A percentile compares a stretch with the other conserved stretches of the same genome.
Conservation (phyloP, 805 yeast species). For the Hanseniaspora vineae region DNA sequence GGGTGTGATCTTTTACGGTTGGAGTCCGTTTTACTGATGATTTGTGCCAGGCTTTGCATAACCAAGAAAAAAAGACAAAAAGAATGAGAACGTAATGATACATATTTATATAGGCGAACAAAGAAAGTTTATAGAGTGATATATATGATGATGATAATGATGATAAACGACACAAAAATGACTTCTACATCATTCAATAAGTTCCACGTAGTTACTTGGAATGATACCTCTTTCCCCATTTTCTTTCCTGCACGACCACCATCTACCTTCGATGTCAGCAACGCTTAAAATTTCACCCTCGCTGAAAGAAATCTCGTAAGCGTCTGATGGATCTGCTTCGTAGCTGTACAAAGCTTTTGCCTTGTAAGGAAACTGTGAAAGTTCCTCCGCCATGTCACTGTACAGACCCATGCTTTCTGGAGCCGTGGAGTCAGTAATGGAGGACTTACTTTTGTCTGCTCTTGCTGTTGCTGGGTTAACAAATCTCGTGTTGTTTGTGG, state of each 20-base stretch:
- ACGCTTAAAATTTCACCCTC: conserved; percentile 89
- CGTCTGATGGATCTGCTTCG: conserved; percentile 84
- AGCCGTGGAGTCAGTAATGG: conserved; percentile 13
- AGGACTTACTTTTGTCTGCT: not conserved
- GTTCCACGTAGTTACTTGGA: conserved; percentile 86
- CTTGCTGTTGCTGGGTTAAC: conserved; percentile 8
- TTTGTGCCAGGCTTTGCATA: not conserved
- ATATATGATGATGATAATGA: no score
- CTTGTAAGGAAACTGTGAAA: conserved; percentile 49
- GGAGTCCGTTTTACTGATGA: conserved; percentile 60
- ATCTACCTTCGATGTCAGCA: conserved; percentile 85
- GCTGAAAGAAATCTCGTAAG: conserved; percentile 78
- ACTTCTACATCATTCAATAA: conserved; percentile 32
- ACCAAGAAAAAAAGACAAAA: not conserved
- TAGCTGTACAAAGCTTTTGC: conserved; percentile 83
- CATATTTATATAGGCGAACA: no score
- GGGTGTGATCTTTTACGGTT: conserved; percentile 67
- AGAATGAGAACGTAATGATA: not conserved
- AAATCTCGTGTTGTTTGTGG: conserved; percentile 7
- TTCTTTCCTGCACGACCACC: conserved; percentile 95
- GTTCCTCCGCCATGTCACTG: conserved; percentile 23
- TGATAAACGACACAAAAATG: not conserved
- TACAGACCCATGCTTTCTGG: conserved; percentile 24
- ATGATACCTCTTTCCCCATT: conserved; percentile 93
- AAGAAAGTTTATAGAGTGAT: not conserved